phyloP scores from a whole-genome alignment of 2,329 filamentous ascomycete genomes.

The Clonostachys rhizophaga region DNA sequence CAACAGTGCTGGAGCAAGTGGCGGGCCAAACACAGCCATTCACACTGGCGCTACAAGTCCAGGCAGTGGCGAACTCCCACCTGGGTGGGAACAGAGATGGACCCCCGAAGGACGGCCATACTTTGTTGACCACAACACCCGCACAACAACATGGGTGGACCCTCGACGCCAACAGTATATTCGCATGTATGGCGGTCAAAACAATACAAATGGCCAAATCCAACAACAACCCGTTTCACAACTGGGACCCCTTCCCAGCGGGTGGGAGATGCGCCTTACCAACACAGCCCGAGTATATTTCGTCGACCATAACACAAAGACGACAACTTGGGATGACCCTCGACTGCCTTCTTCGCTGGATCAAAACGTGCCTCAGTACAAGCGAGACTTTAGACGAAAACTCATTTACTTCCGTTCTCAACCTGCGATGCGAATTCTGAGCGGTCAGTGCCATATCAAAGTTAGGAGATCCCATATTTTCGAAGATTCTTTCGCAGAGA shows the following conservation, averaged over 20 bases:
- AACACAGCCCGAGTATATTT: slow-evolving; percentile 98
- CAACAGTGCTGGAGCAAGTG: slow-evolving; percentile 20
- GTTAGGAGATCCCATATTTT: slow-evolving; percentile 95
- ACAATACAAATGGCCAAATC: slow-evolving; percentile 78
- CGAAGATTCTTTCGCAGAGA: slow-evolving; percentile 97
- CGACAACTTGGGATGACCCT: slow-evolving; percentile 98
- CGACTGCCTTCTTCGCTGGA: slow-evolving; percentile 91
- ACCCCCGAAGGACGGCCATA: slow-evolving; percentile 94
- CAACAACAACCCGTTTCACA: slow-evolving; percentile 98
- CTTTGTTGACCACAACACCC: slow-evolving; percentile 97
- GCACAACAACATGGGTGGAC: slow-evolving; percentile 98
- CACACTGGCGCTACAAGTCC: slow-evolving; percentile 89
- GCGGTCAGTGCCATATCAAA: slow-evolving; percentile 97
- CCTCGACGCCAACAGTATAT: slow-evolving; percentile 97
- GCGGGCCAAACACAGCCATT: slow-evolving; percentile 63
- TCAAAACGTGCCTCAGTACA: slow-evolving; percentile 98
- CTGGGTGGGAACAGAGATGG: slow-evolving; percentile 93
- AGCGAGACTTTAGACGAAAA: slow-evolving; percentile 97
- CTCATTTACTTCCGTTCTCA: slow-evolving; percentile 99
- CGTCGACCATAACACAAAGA: slow-evolving; percentile 99
- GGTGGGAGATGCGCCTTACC: slow-evolving; percentile 99
- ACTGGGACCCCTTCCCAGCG: slow-evolving; percentile 88
- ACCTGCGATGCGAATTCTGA: slow-evolving; percentile 89
- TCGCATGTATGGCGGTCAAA: slow-evolving; percentile 89
- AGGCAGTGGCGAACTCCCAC: slow-evolving; percentile 88